Evolutionary conservation across 768 basidiomycete genomes (phyloP).

Genomic region (Lactifluus volemus): DNA sequence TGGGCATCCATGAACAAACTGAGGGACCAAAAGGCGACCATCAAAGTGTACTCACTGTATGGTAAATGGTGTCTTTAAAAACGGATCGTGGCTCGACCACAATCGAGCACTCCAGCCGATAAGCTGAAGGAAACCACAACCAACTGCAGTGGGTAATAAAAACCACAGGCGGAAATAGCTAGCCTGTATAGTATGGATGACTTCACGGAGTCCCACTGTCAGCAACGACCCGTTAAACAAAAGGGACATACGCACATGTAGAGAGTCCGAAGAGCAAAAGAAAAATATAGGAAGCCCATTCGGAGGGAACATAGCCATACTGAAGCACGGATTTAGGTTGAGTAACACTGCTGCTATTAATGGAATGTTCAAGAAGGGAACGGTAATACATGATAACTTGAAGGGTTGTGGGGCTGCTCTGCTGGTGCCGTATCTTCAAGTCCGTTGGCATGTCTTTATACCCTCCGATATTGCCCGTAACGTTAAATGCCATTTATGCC

Average conservation of each 20-base stretch:
- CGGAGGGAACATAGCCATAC: constrained; percentile 31
- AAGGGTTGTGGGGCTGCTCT: too few relatives aligned
- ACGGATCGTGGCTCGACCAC: constrained; percentile 15
- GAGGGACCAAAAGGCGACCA: not conserved
- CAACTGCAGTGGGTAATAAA: constrained; percentile 16
- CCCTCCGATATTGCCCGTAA: too few relatives aligned
- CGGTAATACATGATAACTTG: too few relatives aligned
- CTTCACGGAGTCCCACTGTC: not conserved
- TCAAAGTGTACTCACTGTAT: constrained; percentile 11
- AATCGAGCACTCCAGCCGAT: constrained; percentile 13
- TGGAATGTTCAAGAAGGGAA: not conserved
- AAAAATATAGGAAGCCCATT: constrained; percentile 31
- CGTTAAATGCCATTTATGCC: too few relatives aligned
- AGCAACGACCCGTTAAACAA: not conserved
- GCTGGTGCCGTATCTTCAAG: too few relatives aligned
- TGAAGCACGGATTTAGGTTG: not conserved
- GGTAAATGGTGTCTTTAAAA: constrained; percentile 1
- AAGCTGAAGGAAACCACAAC: not conserved
- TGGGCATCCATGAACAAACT: not conserved
- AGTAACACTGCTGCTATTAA: not conserved
- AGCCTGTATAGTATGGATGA: constrained; percentile 4
- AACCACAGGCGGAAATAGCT: constrained; percentile 27
- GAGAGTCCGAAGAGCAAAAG: constrained; percentile 26
- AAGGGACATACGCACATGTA: constrained; percentile 21
- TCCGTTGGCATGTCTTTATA: too few relatives aligned